phyloP scores from a whole-genome alignment of 2,329 filamentous ascomycete genomes.

The Phialemoniopsis sp. region DNA sequence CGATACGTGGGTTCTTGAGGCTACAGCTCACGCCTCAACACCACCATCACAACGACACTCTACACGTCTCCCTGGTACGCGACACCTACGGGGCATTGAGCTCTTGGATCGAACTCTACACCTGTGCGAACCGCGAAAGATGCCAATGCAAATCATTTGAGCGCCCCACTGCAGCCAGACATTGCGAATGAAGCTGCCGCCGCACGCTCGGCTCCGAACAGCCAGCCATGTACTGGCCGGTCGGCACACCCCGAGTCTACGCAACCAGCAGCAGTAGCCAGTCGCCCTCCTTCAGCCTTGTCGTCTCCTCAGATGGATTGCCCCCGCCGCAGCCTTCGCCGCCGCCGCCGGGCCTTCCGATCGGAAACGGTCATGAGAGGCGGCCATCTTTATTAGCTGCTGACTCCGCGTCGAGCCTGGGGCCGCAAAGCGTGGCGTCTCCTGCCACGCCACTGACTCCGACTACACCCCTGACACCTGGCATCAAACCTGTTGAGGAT shows the following conservation, averaged over 20 bases:
- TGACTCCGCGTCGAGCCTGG: slow-evolving; percentile 23
- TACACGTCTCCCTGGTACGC: no score
- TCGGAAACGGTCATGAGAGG: neutral
- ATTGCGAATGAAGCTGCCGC: slow-evolving; percentile 24
- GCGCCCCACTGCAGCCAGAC: neutral
- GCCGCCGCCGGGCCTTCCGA: neutral
- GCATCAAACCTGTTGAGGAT: slow-evolving; percentile 55
- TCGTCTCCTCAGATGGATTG: slow-evolving; percentile 60
- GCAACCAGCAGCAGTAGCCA: slow-evolving; percentile 69
- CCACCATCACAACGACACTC: no score
- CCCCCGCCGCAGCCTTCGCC: slow-evolving; percentile 23
- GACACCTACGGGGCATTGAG: no score
- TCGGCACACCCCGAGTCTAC: slow-evolving; percentile 80
- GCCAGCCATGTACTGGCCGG: slow-evolving; percentile 81
- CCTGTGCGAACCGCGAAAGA: no score
- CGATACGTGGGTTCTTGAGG: no score
- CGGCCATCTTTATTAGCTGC: neutral
- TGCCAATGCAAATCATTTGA: no score
- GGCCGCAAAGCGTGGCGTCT: slow-evolving; percentile 24
- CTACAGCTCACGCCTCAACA: no score
- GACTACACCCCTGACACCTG: slow-evolving; percentile 51
- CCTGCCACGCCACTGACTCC: slow-evolving; percentile 41
- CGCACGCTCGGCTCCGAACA: slow-evolving; percentile 19
- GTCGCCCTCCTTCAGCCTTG: slow-evolving; percentile 42
- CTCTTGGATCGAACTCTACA: no score